Percentiles rank a stretch among this genome's conserved stretches.
phyloP scores from a whole-genome alignment of 441 rosid species.

The Erysimum cheiri region DNA sequence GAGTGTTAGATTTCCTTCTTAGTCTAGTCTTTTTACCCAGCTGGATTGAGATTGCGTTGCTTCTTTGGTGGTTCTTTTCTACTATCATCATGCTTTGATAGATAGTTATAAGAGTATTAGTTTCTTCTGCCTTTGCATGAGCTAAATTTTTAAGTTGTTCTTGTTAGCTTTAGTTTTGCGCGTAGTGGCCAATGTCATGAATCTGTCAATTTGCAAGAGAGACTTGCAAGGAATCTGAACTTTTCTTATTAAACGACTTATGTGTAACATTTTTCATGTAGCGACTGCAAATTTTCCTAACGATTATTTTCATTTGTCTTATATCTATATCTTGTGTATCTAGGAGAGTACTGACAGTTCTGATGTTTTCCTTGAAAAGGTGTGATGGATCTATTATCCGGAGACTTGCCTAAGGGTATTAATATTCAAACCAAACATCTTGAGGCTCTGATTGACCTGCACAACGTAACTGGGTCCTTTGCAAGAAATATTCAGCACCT shows the following conservation, averaged over 20 bases:
- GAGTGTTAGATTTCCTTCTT: constrained; percentile 20
- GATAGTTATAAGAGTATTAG: constrained; percentile 13
- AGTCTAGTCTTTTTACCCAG: constrained; percentile 26
- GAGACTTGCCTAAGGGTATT: constrained; percentile 92
- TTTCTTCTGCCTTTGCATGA: constrained; percentile 22
- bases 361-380: constrained; percentile 53
- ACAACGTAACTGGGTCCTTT: constrained; percentile 84
- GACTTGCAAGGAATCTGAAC: neutral
- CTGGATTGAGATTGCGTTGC: constrained; percentile 3
- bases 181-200: constrained; percentile 3
- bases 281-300: constrained; percentile 11
- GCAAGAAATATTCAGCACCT: constrained; percentile 93
- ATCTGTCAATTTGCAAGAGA: constrained; percentile 18
- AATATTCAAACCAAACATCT: constrained; percentile 93
- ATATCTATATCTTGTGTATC: constrained; percentile 16
- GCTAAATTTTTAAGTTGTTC: constrained; percentile 3
- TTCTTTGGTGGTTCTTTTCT: constrained; percentile 11
- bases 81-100: constrained; percentile 20
- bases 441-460: constrained; percentile 90
- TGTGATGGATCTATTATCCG: constrained; percentile 83
- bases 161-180: neutral
- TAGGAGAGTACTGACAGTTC: constrained; percentile 39
- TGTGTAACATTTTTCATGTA: constrained; percentile 1
- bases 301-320: neutral
- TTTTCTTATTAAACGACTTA: neutral